Percentiles rank a stretch among this genome's conserved stretches.
phyloP scores from a whole-genome alignment of 2,329 filamentous ascomycete species.

The Aphanocladium album region DNA sequence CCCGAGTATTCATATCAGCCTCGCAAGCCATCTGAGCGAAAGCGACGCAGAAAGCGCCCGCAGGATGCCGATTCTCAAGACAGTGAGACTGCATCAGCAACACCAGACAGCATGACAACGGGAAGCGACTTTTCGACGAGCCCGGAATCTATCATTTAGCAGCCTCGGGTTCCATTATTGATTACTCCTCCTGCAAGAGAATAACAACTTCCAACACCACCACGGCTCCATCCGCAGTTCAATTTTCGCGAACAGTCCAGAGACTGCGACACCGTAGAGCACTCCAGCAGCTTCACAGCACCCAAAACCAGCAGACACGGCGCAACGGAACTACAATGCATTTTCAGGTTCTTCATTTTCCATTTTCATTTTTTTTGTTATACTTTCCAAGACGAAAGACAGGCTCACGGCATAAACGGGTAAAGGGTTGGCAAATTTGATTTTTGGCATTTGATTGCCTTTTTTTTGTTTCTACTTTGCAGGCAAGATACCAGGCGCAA shows the following conservation, averaged over 20 bases:
- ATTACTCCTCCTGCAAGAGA: too few relatives aligned
- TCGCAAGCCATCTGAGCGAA: conserved; percentile 26
- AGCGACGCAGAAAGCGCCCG: conserved; percentile 16
- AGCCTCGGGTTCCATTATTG: too few relatives aligned
- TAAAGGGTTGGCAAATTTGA: not conserved
- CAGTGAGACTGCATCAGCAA: conserved; percentile 3
- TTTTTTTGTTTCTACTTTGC: not conserved
- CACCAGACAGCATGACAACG: conserved; percentile 12
- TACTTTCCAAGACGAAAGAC: not conserved
- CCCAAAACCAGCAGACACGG: not conserved
- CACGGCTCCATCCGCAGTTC: not conserved
- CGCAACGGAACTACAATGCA: not conserved
- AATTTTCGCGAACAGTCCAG: not conserved
- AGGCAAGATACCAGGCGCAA: not conserved
- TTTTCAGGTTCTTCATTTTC: too few relatives aligned
- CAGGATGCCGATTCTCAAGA: conserved; percentile 4
- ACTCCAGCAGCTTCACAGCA: not conserved
- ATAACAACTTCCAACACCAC: not conserved
- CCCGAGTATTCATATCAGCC: conserved; percentile 37
- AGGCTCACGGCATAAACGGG: not conserved
- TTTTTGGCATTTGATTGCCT: not conserved
- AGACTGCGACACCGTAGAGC: not conserved
- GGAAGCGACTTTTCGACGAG: conserved; percentile 5
- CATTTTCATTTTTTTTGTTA: not conserved
- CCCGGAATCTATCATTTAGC: not conserved